Evolutionary conservation across 2,329 filamentous ascomycete genomes (phyloP), one percentile per base, ranked within the genome.

Genomic region (Aspergillus latus): DNA sequence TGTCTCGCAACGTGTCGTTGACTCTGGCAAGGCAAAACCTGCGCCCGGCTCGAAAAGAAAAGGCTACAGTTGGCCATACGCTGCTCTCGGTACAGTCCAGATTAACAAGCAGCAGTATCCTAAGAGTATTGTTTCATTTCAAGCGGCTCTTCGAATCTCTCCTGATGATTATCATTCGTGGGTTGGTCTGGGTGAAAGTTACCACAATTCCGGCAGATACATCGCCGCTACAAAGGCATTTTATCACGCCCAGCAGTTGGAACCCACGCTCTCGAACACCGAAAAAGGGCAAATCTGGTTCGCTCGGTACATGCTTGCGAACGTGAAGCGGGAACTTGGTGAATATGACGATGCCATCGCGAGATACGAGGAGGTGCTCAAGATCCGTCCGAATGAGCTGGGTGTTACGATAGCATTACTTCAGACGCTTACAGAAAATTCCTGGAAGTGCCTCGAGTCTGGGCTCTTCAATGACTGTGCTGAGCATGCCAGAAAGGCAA

Each of bases 121-220:
- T 63, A 89, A 90, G 69, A 92, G 92, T 36, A 92, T 97, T 52
- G 87, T 93, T 7, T 96, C 91, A 0, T 99, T 97, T 71, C 89
- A 97, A 67, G 86, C 90, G 1, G 92, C 94, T 9, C 79, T 99
- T 34, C 83, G 93, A 52, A 89, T 96, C 47, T 84, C 86, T 1
- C 91, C 92, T 0, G 80, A 87, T 42, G 91, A 97, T 72, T 97
- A 97, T 68, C 89, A 99, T 74, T 96, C 90, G 0, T 99, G 93
- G 85, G 89, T 99, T 21, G 94, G 94, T 1, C 81, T 99, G 1
- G 94, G 93, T n/a, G 94, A 99, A 75, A 96, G 92, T 68, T 99
- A 99, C 68, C 89, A 97, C 70, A 94, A 90, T 64, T 96, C 92
- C 13, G 93, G 94, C 8, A 84, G 93, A 60, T 95, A 95, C 68